Percentiles rank a stretch among this genome's conserved stretches.
Conservation (phyloP, 257 asterid genomes). For the Gentiana straminea region DNA sequence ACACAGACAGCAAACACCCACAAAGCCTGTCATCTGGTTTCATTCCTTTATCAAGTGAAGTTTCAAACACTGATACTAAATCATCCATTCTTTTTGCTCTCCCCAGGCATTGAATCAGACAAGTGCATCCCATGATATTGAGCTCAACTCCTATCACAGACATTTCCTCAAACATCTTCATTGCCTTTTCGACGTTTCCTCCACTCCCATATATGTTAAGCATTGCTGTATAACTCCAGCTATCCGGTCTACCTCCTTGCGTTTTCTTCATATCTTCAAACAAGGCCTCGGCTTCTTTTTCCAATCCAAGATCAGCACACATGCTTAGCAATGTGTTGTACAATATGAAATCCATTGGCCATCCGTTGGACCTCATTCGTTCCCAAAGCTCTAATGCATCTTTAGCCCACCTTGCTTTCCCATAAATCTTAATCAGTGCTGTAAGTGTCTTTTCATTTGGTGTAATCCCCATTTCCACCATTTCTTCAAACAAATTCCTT, state of each 20-base stretch:
- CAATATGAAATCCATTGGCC: constrained; percentile 89
- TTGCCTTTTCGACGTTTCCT: constrained; percentile 68
- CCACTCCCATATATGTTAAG: constrained; percentile 78
- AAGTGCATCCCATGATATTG: constrained; percentile 93
- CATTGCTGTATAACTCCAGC: constrained; percentile 91
- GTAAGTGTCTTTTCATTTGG: constrained; percentile 83
- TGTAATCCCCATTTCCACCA: constrained; percentile 60
- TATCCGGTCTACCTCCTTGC: constrained; percentile 50
- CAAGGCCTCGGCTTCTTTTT: constrained; percentile 67
- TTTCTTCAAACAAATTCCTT: constrained; percentile 74
- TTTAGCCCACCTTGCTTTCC: constrained; percentile 87
- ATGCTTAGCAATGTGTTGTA: constrained; percentile 76
- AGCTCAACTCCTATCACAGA: constrained; percentile 36
- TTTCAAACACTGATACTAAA: constrained; percentile 52
- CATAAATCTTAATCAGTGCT: constrained; percentile 75
- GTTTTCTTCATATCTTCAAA: constrained; percentile 74
- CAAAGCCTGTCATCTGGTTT: constrained; percentile 80
- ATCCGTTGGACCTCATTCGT: constrained; percentile 59
- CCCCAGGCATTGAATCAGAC: constrained; percentile 82
- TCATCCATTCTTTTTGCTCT: constrained; percentile 63
- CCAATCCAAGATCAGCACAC: constrained; percentile 97
- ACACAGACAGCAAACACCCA: constrained; percentile 76
- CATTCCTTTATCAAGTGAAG: constrained; percentile 47
- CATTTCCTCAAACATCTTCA: constrained; percentile 75
- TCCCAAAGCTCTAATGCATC: constrained; percentile 91